Evolutionary conservation across 2,329 filamentous ascomycete genomes (phyloP), one percentile per base, ranked within the genome.

Genomic region (Colletotrichum salicis): DNA sequence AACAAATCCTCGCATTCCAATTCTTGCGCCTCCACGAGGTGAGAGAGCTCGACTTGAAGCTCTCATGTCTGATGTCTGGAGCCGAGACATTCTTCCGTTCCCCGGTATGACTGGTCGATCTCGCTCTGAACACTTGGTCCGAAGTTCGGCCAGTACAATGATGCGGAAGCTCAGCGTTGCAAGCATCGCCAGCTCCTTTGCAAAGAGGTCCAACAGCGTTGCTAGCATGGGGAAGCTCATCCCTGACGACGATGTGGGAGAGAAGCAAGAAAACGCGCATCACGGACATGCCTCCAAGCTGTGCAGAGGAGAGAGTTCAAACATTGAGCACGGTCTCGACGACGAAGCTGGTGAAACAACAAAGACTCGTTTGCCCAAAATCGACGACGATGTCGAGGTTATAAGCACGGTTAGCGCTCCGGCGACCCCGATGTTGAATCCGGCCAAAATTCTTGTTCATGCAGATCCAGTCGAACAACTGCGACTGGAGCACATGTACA

Each of bases 131-230:
- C 90, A 93, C 77, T 84, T 94, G 4, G 91, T 96, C 58, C 88
- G 93, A 62, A 90, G 89, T 52, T 94, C 93, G n/a, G 93, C 95
- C 13, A 94, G 94, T 45, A 93, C 93, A 1, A 90, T 97, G 78
- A 97, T 97, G 84, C 89, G 95, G 64, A 97, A 95, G 79, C 87
- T 98, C 74, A 97, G 94, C 81, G 92, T 94, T 77, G 92, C 92
- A 60, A 95, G 92, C 79, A 92, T 96, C 74, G 88, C 93, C 15
- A 92, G 89, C 75, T 92, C 92, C 59, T 95, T 97, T 78, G 89
- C 90, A 48, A 93, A 92, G 76, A 90, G 92, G 69, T 93, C 93
- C 1, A 86, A 85, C 51, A 93, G 91, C 74, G 76, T 86, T 57
- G 82, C 83, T 19, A 83, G 80, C 65, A 74, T 83, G 41, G 72